Percentiles rank a stretch among this genome's conserved stretches.
phyloP scores from a whole-genome alignment of 163 green algal genomes.

The Prototheca cutis region DNA sequence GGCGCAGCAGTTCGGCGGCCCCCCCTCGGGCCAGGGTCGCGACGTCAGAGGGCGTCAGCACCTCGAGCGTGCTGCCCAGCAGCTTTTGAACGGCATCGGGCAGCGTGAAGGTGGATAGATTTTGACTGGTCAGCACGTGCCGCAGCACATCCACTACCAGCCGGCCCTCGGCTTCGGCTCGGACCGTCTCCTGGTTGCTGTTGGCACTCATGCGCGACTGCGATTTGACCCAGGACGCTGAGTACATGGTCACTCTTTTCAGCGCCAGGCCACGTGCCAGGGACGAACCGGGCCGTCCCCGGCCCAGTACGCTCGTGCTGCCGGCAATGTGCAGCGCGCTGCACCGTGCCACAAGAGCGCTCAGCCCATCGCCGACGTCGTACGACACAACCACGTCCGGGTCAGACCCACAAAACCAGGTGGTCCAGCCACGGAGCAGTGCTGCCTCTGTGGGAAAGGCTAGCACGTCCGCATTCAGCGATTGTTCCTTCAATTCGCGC shows the following conservation, averaged over 20 bases:
- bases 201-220: slow-evolving; percentile 60
- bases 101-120: slow-evolving; percentile 63
- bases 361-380: neutral
- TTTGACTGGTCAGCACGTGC: slow-evolving; percentile 50
- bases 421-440: neutral
- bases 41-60: slow-evolving; percentile 33
- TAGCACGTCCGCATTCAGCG: neutral
- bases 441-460: neutral
- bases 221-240: slow-evolving; percentile 6
- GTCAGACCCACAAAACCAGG: neutral
- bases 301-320: neutral
- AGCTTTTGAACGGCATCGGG: slow-evolving; percentile 58
- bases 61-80: slow-evolving; percentile 51
- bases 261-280: neutral
- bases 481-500: neutral
- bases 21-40: slow-evolving; percentile 6
- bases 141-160: slow-evolving; percentile 51
- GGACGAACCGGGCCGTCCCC: neutral
- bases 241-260: slow-evolving; percentile 9
- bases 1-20: neutral
- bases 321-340: slow-evolving; percentile 1
- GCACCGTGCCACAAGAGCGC: neutral
- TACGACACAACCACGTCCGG: slow-evolving; percentile 12
- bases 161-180: slow-evolving; percentile 35
- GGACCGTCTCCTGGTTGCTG: slow-evolving; percentile 71